Evolutionary conservation across 441 rosid genomes (phyloP), one percentile per base, ranked within the genome.

Genomic region (Arabidopsis hybrid): DNA sequence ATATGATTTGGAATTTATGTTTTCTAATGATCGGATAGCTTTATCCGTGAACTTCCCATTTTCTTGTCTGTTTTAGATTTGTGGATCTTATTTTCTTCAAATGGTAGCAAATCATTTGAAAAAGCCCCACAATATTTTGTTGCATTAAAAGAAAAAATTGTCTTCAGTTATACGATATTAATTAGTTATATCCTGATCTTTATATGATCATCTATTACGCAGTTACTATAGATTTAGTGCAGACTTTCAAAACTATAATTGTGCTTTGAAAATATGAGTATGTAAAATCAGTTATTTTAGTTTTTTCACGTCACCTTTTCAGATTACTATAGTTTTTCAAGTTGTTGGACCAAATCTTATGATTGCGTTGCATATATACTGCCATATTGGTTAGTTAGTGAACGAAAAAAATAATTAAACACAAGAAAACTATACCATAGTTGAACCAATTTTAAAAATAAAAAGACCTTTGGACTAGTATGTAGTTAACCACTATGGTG

Each of bases 341-440:
- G 62, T 50, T 71, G 60, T 7, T 71, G 3, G 51, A 71, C 60
- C 75, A 61, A 52, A 71, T 39, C 61, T 31, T 62, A 21, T 42
- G 8, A 51, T 51, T 16, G 18, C 10, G 49, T 29, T 58, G 18
- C 38, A n/a, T 59, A 34, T 18, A 58, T 43, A 47, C 26, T 71
- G 51, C 29, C 45, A 58, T 58, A 35, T 58, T 58, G 45, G 60
- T 32, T 50, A 51, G 61, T 71, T 39, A 34, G 29, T 61, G 21
- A 16, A 51, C 26, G 52, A 60, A 59, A 18, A 18, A 21, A 21
- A 21, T 42, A 14, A 4, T 13, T 3, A 46, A 38, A 69, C 11
- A 5, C 13, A 49, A 29, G n/a, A 12, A 51, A 39, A 51, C 61
- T 8, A 26, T 50, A 29, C 31, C 2, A 50, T 53, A 13, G 43